Evolutionary conservation across 345 rosid species (phyloP).

Genomic region (Aquilaria yunnanensis): DNA sequence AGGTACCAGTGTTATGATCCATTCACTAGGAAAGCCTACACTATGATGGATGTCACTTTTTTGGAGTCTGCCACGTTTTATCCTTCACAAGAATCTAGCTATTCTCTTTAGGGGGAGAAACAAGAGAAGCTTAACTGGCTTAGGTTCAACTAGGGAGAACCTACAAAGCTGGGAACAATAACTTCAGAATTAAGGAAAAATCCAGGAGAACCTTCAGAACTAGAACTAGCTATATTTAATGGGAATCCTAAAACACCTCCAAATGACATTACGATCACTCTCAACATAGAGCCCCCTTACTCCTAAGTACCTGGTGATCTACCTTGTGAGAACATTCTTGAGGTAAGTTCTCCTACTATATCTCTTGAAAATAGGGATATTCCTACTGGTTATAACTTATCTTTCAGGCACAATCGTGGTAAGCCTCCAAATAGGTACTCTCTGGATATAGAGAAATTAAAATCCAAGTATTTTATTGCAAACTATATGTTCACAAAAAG

Average conservation of each 20-base stretch:
- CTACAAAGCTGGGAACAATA: neutral
- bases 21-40: neutral
- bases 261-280: too few relatives aligned
- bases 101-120: constrained; percentile 9
- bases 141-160: neutral
- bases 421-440: constrained; percentile 5
- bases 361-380: neutral
- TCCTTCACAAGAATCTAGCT: neutral
- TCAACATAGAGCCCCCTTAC: neutral
- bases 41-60: neutral
- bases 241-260: neutral
- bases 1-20: neutral
- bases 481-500: neutral
- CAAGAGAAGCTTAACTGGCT: neutral
- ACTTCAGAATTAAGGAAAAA: neutral
- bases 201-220: neutral
- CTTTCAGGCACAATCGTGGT: neutral
- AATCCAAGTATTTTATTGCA: constrained; percentile 1
- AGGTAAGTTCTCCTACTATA: neutral
- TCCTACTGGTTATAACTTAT: neutral
- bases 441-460: neutral
- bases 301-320: neutral
- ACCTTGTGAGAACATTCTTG: neutral
- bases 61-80: too few relatives aligned
- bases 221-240: too few relatives aligned